Percentiles rank a stretch among this genome's conserved stretches.
phyloP scores from a whole-genome alignment of 768 basidiomycete species.

The Lyophyllum atratum region DNA sequence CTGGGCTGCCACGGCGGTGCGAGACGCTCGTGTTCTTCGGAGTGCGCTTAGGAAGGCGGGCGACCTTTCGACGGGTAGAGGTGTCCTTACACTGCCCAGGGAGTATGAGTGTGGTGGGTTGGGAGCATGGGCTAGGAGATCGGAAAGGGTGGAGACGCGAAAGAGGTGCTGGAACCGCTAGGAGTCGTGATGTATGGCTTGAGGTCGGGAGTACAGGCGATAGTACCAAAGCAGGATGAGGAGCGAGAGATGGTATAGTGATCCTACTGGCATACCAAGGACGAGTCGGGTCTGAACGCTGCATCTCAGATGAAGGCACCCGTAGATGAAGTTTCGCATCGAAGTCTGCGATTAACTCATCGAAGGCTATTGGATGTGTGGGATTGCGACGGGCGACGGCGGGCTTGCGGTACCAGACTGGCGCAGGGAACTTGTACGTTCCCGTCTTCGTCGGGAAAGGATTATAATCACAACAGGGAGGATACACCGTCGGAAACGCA shows the following conservation, averaged over 20 bases:
- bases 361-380: conserved; percentile 21
- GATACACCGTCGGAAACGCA: conserved; percentile 28
- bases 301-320: not conserved
- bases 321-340: conserved; percentile 24
- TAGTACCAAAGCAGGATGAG: conserved; percentile 27
- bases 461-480: not conserved
- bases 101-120: not conserved
- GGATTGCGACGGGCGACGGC: not conserved
- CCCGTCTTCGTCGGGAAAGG: conserved; percentile 12
- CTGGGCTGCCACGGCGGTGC: conserved; percentile 13
- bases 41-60: conserved; percentile 26
- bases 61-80: conserved; percentile 18
- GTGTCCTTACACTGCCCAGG: not conserved
- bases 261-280: conserved; percentile 26
- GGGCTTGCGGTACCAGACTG: conserved; percentile 33
- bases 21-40: conserved; percentile 17
- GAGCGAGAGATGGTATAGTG: conserved; percentile 24
- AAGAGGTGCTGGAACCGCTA: not conserved
- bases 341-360: conserved; percentile 24
- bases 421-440: conserved; percentile 26
- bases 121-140: conserved; percentile 5
- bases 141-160: conserved; percentile 6
- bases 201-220: not conserved
- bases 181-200: not conserved
- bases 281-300: not conserved